Percentiles rank a stretch among this genome's conserved stretches.
Conservation (phyloP, 495 filamentous ascomycete species). For the Echria macrotheca region DNA sequence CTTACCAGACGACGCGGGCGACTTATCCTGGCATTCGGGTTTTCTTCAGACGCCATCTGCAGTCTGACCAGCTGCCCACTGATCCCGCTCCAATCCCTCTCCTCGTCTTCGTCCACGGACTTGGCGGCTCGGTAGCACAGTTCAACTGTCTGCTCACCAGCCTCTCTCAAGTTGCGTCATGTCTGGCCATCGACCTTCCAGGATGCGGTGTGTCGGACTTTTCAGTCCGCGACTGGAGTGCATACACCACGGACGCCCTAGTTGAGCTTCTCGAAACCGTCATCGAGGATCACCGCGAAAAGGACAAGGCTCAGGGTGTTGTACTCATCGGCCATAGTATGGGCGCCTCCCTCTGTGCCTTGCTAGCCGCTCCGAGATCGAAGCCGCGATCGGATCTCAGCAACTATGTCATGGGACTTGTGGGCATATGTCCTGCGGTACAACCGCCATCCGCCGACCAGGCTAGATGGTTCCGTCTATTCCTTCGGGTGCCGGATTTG, state of each 20-base stretch:
- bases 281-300: slow-evolving; percentile 65
- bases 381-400: slow-evolving; percentile 40
- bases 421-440: slow-evolving; percentile 75
- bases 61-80: slow-evolving; percentile 68
- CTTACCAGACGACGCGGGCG: slow-evolving; percentile 63
- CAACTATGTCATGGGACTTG: slow-evolving; percentile 63
- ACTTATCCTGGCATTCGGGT: slow-evolving; percentile 75
- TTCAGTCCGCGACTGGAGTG: slow-evolving; percentile 62
- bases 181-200: slow-evolving; percentile 83
- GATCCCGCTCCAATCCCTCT: slow-evolving; percentile 71
- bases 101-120: slow-evolving; percentile 84
- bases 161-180: slow-evolving; percentile 79
- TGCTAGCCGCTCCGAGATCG: slow-evolving; percentile 61
- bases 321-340: slow-evolving; percentile 84
- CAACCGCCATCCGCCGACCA: slow-evolving; percentile 53
- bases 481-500: slow-evolving; percentile 60
- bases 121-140: slow-evolving; percentile 84
- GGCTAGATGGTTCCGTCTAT: slow-evolving; percentile 44
- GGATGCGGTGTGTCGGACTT: slow-evolving; percentile 80
- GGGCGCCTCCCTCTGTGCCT: slow-evolving; percentile 72
- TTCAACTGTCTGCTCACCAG: slow-evolving; percentile 78
- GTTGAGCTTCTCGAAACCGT: slow-evolving; percentile 65
- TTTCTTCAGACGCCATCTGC: slow-evolving; percentile 76
- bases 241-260: slow-evolving; percentile 72
- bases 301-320: slow-evolving; percentile 62